These are phyloP conservation scores for Suhomyces bokatorum DNA, from an alignment of 1,139 yeast species.

Conservation along the genomic window DNA sequence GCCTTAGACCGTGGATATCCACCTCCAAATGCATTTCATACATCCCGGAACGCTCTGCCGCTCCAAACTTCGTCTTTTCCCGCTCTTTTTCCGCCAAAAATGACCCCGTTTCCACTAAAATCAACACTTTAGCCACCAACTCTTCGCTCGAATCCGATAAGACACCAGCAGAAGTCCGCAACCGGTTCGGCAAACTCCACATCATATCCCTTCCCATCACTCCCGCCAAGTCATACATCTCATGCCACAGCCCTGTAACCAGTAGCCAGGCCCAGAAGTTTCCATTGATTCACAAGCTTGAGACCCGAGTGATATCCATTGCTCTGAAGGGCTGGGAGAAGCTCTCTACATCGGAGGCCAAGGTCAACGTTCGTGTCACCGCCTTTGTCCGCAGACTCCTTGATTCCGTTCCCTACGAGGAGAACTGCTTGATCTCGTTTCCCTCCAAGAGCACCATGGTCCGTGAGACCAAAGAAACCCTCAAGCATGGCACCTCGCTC, in stretches of 20 bases:
- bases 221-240: slow-evolving; percentile 52
- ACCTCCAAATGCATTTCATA: background rate
- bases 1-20: background rate
- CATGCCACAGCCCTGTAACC: slow-evolving; percentile 53
- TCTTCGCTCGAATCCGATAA: background rate
- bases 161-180: slow-evolving; percentile 1
- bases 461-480: slow-evolving; percentile 39
- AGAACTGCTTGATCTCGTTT: slow-evolving; percentile 50
- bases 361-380: slow-evolving; percentile 43
- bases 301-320: slow-evolving; percentile 36
- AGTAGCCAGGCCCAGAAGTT: slow-evolving; percentile 28
- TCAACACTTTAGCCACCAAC: background rate
- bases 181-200: slow-evolving; percentile 36
- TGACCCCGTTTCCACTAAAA: background rate
- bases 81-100: background rate
- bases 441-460: slow-evolving; percentile 52
- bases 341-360: slow-evolving; percentile 36
- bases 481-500: slow-evolving; percentile 13
- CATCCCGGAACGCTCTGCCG: background rate
- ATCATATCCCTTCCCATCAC: slow-evolving; percentile 64
- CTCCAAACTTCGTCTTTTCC: background rate
- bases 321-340: slow-evolving; percentile 51
- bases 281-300: slow-evolving; percentile 40
- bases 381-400: slow-evolving; percentile 36
- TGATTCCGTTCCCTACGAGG: slow-evolving; percentile 52